These are phyloP conservation scores for Graphilbum fragrans DNA, from an alignment of 2,329 filamentous ascomycete species.

Conservation along the genomic window DNA sequence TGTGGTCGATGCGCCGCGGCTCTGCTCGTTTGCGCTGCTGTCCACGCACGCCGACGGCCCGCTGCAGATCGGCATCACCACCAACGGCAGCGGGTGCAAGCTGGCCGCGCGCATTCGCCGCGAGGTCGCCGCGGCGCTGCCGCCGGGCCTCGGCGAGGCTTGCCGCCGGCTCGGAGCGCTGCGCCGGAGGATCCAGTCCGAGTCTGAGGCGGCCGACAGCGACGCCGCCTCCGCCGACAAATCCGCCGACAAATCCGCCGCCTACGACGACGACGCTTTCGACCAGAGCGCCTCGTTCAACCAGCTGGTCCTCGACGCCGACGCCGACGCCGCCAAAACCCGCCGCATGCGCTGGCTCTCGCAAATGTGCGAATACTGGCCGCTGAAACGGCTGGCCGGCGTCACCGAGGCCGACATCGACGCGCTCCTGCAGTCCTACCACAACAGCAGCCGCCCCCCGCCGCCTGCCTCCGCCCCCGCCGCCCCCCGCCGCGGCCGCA, in stretches of 20 bases:
- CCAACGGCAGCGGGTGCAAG: slow-evolving; percentile 89
- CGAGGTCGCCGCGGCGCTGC: slow-evolving; percentile 74
- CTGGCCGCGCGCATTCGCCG: slow-evolving; percentile 78
- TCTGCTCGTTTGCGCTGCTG: slow-evolving; percentile 83
- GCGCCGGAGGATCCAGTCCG: slow-evolving; percentile 48
- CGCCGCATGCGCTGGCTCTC: slow-evolving; percentile 84
- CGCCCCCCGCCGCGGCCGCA: slow-evolving; percentile 38
- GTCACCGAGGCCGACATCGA: slow-evolving; percentile 74
- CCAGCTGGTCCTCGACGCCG: slow-evolving; percentile 61
- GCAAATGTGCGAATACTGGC: slow-evolving; percentile 99
- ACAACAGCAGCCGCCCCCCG: slow-evolving; percentile 15
- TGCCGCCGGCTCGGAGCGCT: slow-evolving; percentile 67
- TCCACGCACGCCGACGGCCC: slow-evolving; percentile 85
- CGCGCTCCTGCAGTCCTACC: slow-evolving; percentile 61
- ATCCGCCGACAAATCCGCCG: background rate
- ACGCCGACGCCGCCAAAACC: slow-evolving; percentile 61
- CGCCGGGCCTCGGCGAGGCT: slow-evolving; percentile 60
- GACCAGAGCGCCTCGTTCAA: slow-evolving; percentile 81
- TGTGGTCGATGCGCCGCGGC: slow-evolving; percentile 71
- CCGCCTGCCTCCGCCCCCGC: background rate
- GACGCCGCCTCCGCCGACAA: slow-evolving; percentile 5
- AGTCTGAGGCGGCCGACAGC: slow-evolving; percentile 6
- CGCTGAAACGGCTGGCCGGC: slow-evolving; percentile 65
- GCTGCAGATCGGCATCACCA: slow-evolving; percentile 89
- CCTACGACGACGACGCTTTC: slow-evolving; percentile 39